Conservation (phyloP, 1,139 yeast genomes). For the Pichia sp. region DNA sequence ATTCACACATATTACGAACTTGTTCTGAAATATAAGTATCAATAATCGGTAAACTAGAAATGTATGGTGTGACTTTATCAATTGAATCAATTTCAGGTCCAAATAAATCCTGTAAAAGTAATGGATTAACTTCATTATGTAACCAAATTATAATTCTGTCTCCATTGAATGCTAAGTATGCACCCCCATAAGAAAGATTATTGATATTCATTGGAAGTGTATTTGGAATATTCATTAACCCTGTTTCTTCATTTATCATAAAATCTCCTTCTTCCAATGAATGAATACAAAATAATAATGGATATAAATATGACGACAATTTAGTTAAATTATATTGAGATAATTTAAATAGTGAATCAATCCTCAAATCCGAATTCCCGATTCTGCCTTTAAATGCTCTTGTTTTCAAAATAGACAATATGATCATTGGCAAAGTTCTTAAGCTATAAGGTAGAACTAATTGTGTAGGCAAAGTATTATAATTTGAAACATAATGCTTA, state of each 20-base stretch:
- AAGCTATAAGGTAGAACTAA: constrained; percentile 79
- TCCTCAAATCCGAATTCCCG: constrained; percentile 52
- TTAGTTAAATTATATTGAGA: constrained; percentile 52
- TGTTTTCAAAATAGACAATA: constrained; percentile 66
- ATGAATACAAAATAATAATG: constrained; percentile 74
- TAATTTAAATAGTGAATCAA: constrained; percentile 52
- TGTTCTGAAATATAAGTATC: constrained; percentile 66
- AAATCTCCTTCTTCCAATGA: constrained; percentile 54
- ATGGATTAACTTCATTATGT: constrained; percentile 62
- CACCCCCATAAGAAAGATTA: constrained; percentile 61
- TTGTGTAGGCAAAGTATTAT: constrained; percentile 51
- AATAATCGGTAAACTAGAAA: constrained; percentile 62
- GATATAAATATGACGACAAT: constrained; percentile 66
- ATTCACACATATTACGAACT: constrained; percentile 54
- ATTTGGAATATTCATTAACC: constrained; percentile 37
- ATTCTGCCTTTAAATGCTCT: constrained; percentile 49
- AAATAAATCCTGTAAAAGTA: constrained; percentile 67
- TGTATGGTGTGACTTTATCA: constrained; percentile 38
- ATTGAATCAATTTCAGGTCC: constrained; percentile 46
- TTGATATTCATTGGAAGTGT: constrained; percentile 41
- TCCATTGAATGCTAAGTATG: constrained; percentile 73
- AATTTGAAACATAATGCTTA: constrained; percentile 49
- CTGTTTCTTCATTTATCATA: constrained; percentile 38
- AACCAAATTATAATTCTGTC: constrained; percentile 58
- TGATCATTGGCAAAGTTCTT: constrained; percentile 61